Conservation (phyloP, 345 rosid genomes). For the rapeseed (Brassica napus) region DNA sequence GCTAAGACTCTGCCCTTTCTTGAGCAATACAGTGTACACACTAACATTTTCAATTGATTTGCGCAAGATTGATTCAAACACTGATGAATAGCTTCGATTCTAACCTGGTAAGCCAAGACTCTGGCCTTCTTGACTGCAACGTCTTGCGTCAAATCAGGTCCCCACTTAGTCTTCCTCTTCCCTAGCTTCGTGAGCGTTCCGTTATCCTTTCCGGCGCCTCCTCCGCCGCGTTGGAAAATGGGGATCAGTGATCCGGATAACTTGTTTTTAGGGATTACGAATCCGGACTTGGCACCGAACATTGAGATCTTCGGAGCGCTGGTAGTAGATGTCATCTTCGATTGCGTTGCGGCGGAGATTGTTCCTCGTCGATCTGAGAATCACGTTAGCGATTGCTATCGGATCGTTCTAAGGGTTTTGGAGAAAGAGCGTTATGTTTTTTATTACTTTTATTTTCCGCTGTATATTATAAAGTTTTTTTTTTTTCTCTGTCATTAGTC, state of each 20-base stretch:
- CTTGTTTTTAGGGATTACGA: constrained; percentile 91
- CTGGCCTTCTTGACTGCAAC: constrained; percentile 57
- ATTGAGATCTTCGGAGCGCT: constrained; percentile 61
- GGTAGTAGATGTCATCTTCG: constrained; percentile 48
- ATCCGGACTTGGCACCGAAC: constrained; percentile 79
- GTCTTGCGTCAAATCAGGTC: constrained; percentile 69
- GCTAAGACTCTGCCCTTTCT: constrained; percentile 12
- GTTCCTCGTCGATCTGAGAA: not conserved
- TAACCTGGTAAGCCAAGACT: constrained; percentile 87
- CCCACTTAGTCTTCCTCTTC: constrained; percentile 89
- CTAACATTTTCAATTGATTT: no score
- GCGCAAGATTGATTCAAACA: no score
- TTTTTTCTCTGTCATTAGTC: no score
- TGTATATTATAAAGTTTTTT: no score
- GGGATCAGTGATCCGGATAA: constrained; percentile 85
- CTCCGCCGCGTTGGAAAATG: constrained; percentile 53
- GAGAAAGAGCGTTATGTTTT: not conserved
- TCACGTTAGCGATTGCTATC: not conserved
- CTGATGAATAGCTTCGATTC: not conserved
- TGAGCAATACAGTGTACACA: not conserved
- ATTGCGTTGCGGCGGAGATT: constrained; percentile 4
- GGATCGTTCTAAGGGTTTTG: constrained; percentile 12
- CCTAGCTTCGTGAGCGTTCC: constrained; percentile 48
- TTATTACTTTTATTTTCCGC: not conserved
- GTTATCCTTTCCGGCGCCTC: constrained; percentile 40